Evolutionary conservation across 306 rosid genomes (phyloP).

Genomic region (Dicorynia guianensis): DNA sequence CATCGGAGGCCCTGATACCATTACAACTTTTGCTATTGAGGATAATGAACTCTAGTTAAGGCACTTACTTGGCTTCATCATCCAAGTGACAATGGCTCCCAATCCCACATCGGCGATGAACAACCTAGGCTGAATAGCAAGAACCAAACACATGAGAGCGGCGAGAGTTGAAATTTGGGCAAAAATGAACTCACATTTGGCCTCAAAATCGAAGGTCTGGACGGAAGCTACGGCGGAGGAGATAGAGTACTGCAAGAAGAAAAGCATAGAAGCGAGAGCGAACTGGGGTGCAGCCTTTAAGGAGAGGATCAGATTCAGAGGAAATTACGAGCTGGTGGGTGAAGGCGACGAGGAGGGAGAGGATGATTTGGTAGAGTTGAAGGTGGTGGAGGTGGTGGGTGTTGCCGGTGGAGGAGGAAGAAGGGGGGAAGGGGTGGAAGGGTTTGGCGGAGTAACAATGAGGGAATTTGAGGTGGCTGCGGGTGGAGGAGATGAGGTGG

Average conservation of each 20-base stretch:
- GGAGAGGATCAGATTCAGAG: conserved; percentile 68
- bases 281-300: conserved; percentile 84
- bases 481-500: conserved; percentile 64
- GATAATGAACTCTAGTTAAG: conserved; percentile 53
- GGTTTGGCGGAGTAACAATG: conserved; percentile 79
- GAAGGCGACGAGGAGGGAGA: conserved; percentile 60
- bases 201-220: conserved; percentile 76
- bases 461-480: conserved; percentile 68
- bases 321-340: conserved; percentile 64
- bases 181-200: conserved; percentile 75
- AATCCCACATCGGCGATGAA: conserved; percentile 75
- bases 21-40: conserved; percentile 50
- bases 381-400: conserved; percentile 54
- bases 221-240: conserved; percentile 60
- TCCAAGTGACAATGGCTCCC: conserved; percentile 49
- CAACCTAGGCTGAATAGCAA: conserved; percentile 69
- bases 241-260: conserved; percentile 67
- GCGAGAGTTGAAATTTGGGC: conserved; percentile 58
- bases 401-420: conserved; percentile 32
- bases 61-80: conserved; percentile 37
- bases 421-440: conserved; percentile 69
- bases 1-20: conserved; percentile 41
- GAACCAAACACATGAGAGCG: conserved; percentile 56
- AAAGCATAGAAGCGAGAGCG: conserved; percentile 66
- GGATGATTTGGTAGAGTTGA: conserved; percentile 58